Base-by-base conservation (phyloP, 164 flowering plant species). In the Euptelea pleiosperma region DNA sequence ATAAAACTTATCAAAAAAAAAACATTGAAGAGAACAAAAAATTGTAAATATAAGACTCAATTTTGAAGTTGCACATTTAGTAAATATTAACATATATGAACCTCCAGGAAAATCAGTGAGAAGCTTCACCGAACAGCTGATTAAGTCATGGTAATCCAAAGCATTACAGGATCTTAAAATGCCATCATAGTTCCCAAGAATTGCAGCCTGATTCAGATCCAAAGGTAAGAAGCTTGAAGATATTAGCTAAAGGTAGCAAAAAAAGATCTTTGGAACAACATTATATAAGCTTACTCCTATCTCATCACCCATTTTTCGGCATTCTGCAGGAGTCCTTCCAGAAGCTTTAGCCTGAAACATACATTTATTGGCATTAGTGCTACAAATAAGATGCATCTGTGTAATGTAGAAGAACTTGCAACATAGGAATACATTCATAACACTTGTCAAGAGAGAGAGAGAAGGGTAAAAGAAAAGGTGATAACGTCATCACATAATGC, bases 121-220 rank as follows among this genome's bases (percentile, higher is more conserved):
- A 69, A 89, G 76, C 79, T 73, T 84, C 68, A 82, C 85, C 3
- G 95, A 87, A 55, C 77, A 84, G 72, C 77, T 85, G 67, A 92
- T 89, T 55, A 92, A 68, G 73, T 92, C 98, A 70, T 92, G 95
- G 76, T 92, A 92, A 76, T 92, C 98, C 65, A 92, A 62, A 41
- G 98, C 98, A 78, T 92, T 84, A 64, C 98, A 92, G 58, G 98
- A 79, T 63, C 52, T 75, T 57, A 92, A 68, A 54, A 83, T 89
- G 33, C 73, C 77, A 37, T 77, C 70, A 69, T 92, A 92, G 64
- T 81, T 76, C 52, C 55, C 71, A 35, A 92, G 86, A 71, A 92
- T 68, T 52, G 57, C 59, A 53, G 91, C 95, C 98, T 92, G 84
- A 47, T 67, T 52, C 62, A 72, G n/a, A 64, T 55, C 37, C 30